These are phyloP conservation scores for Bidens hawaiensis DNA, from an alignment of 140 eudicot species.

Conservation along the genomic window DNA sequence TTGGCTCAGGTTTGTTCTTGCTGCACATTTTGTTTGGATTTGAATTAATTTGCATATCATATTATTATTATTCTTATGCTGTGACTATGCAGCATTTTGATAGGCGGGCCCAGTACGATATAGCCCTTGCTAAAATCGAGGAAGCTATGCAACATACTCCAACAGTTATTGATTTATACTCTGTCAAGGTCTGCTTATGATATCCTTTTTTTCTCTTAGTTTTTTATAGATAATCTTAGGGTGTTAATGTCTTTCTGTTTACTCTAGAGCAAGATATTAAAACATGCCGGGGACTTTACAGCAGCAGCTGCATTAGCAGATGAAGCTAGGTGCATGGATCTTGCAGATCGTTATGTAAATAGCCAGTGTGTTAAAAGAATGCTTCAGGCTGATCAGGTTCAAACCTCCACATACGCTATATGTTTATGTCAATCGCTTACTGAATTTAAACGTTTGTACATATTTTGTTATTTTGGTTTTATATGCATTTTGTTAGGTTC, in stretches of 20 bases:
- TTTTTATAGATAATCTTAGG: background rate
- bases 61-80: background rate
- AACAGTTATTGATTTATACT: slow-evolving; percentile 89
- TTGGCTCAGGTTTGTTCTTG: slow-evolving; percentile 75
- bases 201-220: background rate
- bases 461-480: background rate
- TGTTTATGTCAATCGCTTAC: background rate
- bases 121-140: slow-evolving; percentile 76
- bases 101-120: slow-evolving; percentile 62
- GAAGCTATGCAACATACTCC: slow-evolving; percentile 97
- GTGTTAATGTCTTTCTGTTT: background rate
- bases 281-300: slow-evolving; percentile 85
- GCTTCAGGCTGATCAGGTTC: slow-evolving; percentile 97
- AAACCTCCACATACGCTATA: background rate
- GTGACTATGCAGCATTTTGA: slow-evolving; percentile 71
- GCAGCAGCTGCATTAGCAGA: slow-evolving; percentile 99
- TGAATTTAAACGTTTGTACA: background rate
- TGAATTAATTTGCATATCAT: slow-evolving; percentile 2
- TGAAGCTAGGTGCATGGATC: slow-evolving; percentile 99
- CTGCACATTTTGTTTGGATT: slow-evolving; percentile 1
- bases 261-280: slow-evolving; percentile 79
- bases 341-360: slow-evolving; percentile 95
- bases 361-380: slow-evolving; percentile 94
- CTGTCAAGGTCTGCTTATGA: slow-evolving; percentile 61
- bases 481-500: slow-evolving; percentile 44